Base-by-base conservation (phyloP, 176 grass and related monocot genomes). In the Tillandsia fasciculata region DNA sequence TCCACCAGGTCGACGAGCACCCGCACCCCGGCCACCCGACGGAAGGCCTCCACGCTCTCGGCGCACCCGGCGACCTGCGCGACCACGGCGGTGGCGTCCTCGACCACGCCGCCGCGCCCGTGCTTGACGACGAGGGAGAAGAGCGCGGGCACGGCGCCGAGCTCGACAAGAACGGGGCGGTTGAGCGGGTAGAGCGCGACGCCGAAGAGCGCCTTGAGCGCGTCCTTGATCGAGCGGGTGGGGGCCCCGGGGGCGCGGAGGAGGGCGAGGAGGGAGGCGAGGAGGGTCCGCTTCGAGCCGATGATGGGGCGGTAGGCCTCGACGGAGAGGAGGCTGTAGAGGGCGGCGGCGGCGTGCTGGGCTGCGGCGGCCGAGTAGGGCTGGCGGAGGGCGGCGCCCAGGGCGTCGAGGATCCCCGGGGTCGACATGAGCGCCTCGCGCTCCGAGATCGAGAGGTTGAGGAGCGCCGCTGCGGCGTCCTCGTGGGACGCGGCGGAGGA, bases 41-140 rank as follows among this genome's bases (percentile, higher is more conserved):
- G 64, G 78, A 99, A 90, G 5, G 84, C 87, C 14, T 78, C 78
- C 0, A 99, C 82, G 73, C 90, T 86, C 84, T 99, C 95, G 9
- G 73, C 70, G 75, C 95, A 99, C 9, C 95, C 87, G 11, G 95
- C 95, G 12, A 99, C 86, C 84, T 99, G 95, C 64, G 89, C 80
- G 14, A 93, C 17, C 49, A 99, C 87, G 47, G 95, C 90, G 2
- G 90, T 99, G 22, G 77, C 78, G 74, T 99, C 95, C 87, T 99
- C 95, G 18, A 93, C 42, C 69, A 99, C 50, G 10, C 95, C 95
- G 3, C 20, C 26, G 8, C 95, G 82, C 0, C 64, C 82, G 64
- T 94, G 89, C 18, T 75, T 80, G 49, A 86, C 66, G 8, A 99
- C 56, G 51, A 93, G 80, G 7, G 79, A 83, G 85, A 99, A 93